These are phyloP conservation scores for Rhizopus stolonifer DNA, from an alignment of 371 early-diverging fungal genomes.

Conservation along the genomic window DNA sequence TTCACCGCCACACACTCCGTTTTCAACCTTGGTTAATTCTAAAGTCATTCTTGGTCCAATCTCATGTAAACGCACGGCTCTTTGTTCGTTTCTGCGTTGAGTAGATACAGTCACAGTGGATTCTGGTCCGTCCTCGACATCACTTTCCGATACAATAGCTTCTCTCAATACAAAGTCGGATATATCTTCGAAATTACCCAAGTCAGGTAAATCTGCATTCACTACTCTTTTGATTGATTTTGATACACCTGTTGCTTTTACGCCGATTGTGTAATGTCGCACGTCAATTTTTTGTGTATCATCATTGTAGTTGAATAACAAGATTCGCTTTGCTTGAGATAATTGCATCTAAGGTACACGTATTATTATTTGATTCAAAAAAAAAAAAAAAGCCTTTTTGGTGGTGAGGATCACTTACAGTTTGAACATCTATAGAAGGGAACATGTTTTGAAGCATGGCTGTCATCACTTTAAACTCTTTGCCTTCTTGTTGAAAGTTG, in stretches of 20 bases:
- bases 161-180: conserved; percentile 89
- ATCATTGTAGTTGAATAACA: conserved; percentile 87
- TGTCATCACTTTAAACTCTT: conserved; percentile 87
- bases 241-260: conserved; percentile 86
- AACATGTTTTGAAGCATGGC: conserved; percentile 96
- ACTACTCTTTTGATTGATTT: conserved; percentile 87
- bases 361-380: too few relatives aligned
- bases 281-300: conserved; percentile 85
- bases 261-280: conserved; percentile 87
- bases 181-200: conserved; percentile 84
- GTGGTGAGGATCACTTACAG: too few relatives aligned
- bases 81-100: conserved; percentile 75
- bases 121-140: conserved; percentile 89
- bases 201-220: conserved; percentile 73
- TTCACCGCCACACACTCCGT: conserved; percentile 91
- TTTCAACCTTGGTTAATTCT: conserved; percentile 86
- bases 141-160: conserved; percentile 87
- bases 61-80: conserved; percentile 86
- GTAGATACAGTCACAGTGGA: conserved; percentile 76
- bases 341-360: conserved; percentile 73
- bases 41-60: conserved; percentile 93
- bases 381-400: too few relatives aligned
- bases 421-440: conserved; percentile 91
- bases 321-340: conserved; percentile 85
- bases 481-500: conserved; percentile 80